Base-by-base conservation (phyloP, 2,329 filamentous ascomycete species). In the Ascomycota sp. region DNA sequence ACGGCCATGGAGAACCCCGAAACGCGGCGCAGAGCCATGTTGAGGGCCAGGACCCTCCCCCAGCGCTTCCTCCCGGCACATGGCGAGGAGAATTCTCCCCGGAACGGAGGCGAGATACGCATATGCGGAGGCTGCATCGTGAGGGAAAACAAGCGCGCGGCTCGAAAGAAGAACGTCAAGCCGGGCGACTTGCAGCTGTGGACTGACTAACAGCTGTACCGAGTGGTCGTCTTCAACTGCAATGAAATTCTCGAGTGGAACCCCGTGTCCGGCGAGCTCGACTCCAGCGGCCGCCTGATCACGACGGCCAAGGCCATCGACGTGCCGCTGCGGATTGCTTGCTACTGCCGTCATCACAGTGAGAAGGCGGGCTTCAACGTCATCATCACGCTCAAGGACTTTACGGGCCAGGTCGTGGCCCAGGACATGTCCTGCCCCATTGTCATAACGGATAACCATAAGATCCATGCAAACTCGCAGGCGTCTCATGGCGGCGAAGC, bases 401-500 rank as follows among this genome's bases (percentile, higher is more conserved):
- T 69, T 44, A 58, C 70, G 37, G 78, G 75, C 41, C 71, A 72
- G 27, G 57, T 93, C 21, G 58, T 95, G 26, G 79, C 82, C 6
- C 86, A 98, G 52, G 71, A 74, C 30, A 75, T 93, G 38, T 82
- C 81, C 13, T 73, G 76, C 32, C 79, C 82, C 1, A 92, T 95
- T 38, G 86, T 94, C 67, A 94, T 95, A 38, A 95, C 89, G 1
- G 86, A 98, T 47, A 86, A 98, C 45, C 86, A 95, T 58, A 95
- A 95, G 57, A n/a, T n/a, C n/a, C n/a, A n/a, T n/a, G n/a, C n/a
- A n/a, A n/a, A n/a, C n/a, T n/a, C n/a, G n/a, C n/a, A n/a, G n/a
- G n/a, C n/a, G n/a, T n/a, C n/a, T n/a, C n/a, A n/a, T n/a, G n/a
- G n/a, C n/a, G n/a, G n/a, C n/a, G n/a, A n/a, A n/a, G n/a, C n/a